phyloP scores from a whole-genome alignment of 257 asterid genomes.

The Galeopsis tetrahit region DNA sequence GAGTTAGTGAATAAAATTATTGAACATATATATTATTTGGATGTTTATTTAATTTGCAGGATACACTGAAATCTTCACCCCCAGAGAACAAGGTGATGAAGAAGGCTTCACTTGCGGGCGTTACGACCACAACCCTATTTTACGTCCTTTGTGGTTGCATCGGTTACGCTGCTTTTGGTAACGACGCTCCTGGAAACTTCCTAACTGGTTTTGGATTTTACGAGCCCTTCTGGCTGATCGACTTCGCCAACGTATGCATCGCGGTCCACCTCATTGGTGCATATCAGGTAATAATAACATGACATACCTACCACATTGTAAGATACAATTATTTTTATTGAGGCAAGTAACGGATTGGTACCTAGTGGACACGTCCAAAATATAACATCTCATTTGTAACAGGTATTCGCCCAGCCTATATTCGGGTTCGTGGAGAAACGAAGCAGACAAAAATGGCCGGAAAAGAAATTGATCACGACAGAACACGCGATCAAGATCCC shows the following conservation, averaged over 20 bases:
- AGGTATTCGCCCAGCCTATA: slow-evolving; percentile 64
- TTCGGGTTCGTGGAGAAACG: slow-evolving; percentile 54
- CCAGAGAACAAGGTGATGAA: slow-evolving; percentile 62
- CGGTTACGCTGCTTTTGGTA: slow-evolving; percentile 68
- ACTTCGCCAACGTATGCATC: slow-evolving; percentile 62
- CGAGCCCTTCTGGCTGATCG: slow-evolving; percentile 67
- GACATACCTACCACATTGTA: too few relatives aligned
- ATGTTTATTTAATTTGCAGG: slow-evolving; percentile 33
- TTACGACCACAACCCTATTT: slow-evolving; percentile 53
- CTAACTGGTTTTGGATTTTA: slow-evolving; percentile 70
- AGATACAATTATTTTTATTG: too few relatives aligned
- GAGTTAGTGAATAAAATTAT: too few relatives aligned
- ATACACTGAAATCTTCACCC: slow-evolving; percentile 53
- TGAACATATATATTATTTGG: not conserved
- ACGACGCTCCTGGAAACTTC: slow-evolving; percentile 63
- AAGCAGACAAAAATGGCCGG: slow-evolving; percentile 46
- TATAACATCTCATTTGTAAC: slow-evolving; percentile 5
- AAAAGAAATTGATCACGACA: slow-evolving; percentile 45
- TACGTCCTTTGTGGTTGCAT: slow-evolving; percentile 53
- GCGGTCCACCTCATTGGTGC: slow-evolving; percentile 67
- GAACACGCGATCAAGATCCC: slow-evolving; percentile 43
- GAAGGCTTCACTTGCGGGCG: slow-evolving; percentile 54
- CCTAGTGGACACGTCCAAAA: not conserved
- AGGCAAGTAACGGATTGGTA: too few relatives aligned
- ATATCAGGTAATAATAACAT: slow-evolving; percentile 50